Evolutionary conservation across 2,329 filamentous ascomycete species (phyloP).

Genomic region (Huntiella bhutanensis): DNA sequence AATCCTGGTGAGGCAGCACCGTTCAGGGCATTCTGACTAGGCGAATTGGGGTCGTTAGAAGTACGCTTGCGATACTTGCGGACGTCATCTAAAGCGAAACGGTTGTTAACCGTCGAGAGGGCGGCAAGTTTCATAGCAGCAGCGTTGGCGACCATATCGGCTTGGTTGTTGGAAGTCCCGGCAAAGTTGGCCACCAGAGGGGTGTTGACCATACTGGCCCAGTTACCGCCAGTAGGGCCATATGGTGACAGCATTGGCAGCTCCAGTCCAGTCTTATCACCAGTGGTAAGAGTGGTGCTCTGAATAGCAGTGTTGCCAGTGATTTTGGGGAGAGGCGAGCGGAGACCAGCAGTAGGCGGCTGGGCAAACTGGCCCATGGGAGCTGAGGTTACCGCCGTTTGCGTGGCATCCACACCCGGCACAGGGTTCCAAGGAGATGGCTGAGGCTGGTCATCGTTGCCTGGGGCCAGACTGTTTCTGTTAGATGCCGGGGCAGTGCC

Average conservation of each 20-base stretch:
- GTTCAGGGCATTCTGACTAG: constrained; percentile 24
- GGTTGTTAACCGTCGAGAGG: constrained; percentile 93
- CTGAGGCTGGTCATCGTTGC: constrained; percentile 41
- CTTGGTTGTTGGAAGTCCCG: constrained; percentile 42
- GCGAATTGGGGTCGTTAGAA: constrained; percentile 55
- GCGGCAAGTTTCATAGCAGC: constrained; percentile 98
- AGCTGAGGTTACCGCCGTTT: constrained; percentile 58
- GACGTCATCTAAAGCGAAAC: constrained; percentile 89
- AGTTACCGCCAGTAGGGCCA: constrained; percentile 60
- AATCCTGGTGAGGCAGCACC: constrained; percentile 28
- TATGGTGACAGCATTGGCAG: constrained; percentile 77
- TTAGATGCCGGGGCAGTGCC: constrained; percentile 80
- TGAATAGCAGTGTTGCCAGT: constrained; percentile 55
- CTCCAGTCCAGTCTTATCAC: constrained; percentile 48
- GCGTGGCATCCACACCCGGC: constrained; percentile 33
- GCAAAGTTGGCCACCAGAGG: constrained; percentile 79
- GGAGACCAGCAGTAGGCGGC: constrained; percentile 52
- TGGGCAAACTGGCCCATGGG: constrained; percentile 94
- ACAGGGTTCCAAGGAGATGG: constrained; percentile 58
- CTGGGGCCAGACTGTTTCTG: constrained; percentile 55
- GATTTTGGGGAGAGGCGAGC: constrained; percentile 54
- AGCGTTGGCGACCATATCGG: constrained; percentile 96
- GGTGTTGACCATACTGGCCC: constrained; percentile 97
- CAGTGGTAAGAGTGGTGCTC: constrained; percentile 36
- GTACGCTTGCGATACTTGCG: constrained; percentile 85